A percentile compares a stretch with the other conserved stretches of the same genome.
These are phyloP conservation scores for Cryptococcus neoformans DNA, from an alignment of 1,284 basidiomycete species.

Conservation along the genomic window DNA sequence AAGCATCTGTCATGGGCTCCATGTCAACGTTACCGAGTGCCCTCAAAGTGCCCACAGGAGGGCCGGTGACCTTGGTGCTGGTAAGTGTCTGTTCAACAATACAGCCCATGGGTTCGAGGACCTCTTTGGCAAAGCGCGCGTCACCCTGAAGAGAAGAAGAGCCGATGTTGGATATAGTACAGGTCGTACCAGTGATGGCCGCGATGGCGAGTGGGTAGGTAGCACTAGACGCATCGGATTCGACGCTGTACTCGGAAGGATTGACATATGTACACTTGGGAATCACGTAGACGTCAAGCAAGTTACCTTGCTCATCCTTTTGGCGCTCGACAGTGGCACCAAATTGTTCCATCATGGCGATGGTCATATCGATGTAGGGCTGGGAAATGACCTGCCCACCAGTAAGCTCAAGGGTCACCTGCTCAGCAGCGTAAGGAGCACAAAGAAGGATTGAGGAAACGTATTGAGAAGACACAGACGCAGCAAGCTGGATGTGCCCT, in stretches of 20 bases:
- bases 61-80: conserved; percentile 91
- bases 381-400: conserved; percentile 96
- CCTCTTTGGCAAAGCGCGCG: conserved; percentile 88
- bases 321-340: conserved; percentile 76
- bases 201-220: conserved; percentile 97
- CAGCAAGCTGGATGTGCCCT: conserved; percentile 80
- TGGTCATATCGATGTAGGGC: conserved; percentile 99
- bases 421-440: conserved; percentile 83
- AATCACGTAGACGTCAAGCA: conserved; percentile 81
- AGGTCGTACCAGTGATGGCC: conserved; percentile 90
- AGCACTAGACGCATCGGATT: conserved; percentile 92
- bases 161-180: conserved; percentile 91
- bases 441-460: conserved; percentile 95
- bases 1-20: conserved; percentile 99
- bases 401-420: conserved; percentile 81
- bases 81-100: conserved; percentile 79
- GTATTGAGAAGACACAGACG: conserved; percentile 96
- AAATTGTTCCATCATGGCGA: conserved; percentile 97
- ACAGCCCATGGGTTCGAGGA: conserved; percentile 95
- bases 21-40: conserved; percentile 90
- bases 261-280: conserved; percentile 77
- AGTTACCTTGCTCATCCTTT: conserved; percentile 61
- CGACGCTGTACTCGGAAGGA: conserved; percentile 81
- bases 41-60: conserved; percentile 72
- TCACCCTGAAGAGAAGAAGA: conserved; percentile 90